A percentile compares a stretch with the other conserved stretches of the same genome.
These are phyloP conservation scores for Mycena epipterygia DNA, from an alignment of 768 basidiomycete genomes.

Conservation along the genomic window DNA sequence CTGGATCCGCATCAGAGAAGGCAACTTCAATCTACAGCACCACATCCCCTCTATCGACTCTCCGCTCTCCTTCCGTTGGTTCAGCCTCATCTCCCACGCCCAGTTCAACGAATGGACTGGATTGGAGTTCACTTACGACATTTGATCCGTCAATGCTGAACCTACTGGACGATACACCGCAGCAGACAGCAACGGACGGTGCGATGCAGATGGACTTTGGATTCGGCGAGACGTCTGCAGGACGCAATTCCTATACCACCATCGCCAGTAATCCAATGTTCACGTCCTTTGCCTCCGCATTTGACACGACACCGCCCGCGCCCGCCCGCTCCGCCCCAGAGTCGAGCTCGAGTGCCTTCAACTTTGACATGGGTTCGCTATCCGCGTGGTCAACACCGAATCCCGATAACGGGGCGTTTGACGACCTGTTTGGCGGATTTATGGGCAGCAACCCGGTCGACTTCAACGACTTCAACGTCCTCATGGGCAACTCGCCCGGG, in stretches of 20 bases:
- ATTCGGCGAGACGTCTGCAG: slow-evolving; percentile 62
- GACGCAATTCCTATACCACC: slow-evolving; percentile 75
- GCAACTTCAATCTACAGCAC: slow-evolving; percentile 41
- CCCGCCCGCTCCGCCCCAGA: slow-evolving; percentile 25
- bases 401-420: slow-evolving; percentile 55
- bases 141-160: slow-evolving; percentile 80
- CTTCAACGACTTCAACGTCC: slow-evolving; percentile 46
- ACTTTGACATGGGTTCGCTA: slow-evolving; percentile 61
- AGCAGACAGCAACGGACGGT: slow-evolving; percentile 66
- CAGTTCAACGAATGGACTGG: slow-evolving; percentile 59
- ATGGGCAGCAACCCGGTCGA: slow-evolving; percentile 46
- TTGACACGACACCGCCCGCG: slow-evolving; percentile 55
- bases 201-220: slow-evolving; percentile 74
- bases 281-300: slow-evolving; percentile 81
- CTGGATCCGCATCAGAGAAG: slow-evolving; percentile 29
- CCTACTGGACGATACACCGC: slow-evolving; percentile 71
- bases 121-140: slow-evolving; percentile 76
- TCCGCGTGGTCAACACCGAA: slow-evolving; percentile 59
- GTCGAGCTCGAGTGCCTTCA: slow-evolving; percentile 52
- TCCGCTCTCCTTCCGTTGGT: slow-evolving; percentile 30
- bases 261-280: slow-evolving; percentile 88
- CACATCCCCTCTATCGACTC: slow-evolving; percentile 48
- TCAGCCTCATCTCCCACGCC: slow-evolving; percentile 45
- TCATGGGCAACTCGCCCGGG: slow-evolving; percentile 46
- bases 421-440: slow-evolving; percentile 62